phyloP scores from a whole-genome alignment of 257 asterid species.

The Lantana camara region DNA sequence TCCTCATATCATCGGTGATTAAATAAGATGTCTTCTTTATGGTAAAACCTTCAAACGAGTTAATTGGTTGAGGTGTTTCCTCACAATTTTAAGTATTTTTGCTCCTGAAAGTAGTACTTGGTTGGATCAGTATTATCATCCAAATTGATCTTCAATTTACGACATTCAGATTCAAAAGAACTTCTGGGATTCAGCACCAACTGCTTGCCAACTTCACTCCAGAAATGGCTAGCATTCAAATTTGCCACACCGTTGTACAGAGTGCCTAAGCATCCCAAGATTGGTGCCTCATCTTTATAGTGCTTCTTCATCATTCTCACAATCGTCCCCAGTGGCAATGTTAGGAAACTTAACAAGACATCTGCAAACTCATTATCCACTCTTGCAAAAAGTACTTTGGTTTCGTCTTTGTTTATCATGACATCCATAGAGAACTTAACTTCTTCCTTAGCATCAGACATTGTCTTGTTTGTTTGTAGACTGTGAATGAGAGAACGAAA shows the following conservation, averaged over 20 bases:
- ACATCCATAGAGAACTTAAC: background rate
- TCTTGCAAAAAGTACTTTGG: background rate
- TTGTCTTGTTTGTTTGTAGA: background rate
- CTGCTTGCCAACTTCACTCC: background rate
- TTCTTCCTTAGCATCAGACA: background rate
- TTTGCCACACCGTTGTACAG: background rate
- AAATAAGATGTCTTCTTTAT: background rate
- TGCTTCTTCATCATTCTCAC: background rate
- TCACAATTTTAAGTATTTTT: conserved; percentile 2
- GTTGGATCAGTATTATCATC: background rate
- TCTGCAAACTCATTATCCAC: background rate
- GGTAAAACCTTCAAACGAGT: conserved; percentile 23
- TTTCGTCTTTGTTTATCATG: background rate
- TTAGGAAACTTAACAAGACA: background rate
- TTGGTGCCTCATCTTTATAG: background rate
- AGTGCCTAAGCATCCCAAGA: conserved; percentile 13
- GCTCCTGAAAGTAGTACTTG: background rate
- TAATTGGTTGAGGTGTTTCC: too few relatives aligned
- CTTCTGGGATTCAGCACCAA: conserved; percentile 29
- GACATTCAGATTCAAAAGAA: background rate
- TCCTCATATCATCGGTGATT: conserved; percentile 18
- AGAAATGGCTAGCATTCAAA: background rate
- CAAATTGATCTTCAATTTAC: conserved; percentile 6
- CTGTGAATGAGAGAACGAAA: too few relatives aligned
- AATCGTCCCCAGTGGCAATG: too few relatives aligned